Base-by-base conservation (phyloP, 345 rosid genomes). In the Diplotaxis tenuifolia region DNA sequence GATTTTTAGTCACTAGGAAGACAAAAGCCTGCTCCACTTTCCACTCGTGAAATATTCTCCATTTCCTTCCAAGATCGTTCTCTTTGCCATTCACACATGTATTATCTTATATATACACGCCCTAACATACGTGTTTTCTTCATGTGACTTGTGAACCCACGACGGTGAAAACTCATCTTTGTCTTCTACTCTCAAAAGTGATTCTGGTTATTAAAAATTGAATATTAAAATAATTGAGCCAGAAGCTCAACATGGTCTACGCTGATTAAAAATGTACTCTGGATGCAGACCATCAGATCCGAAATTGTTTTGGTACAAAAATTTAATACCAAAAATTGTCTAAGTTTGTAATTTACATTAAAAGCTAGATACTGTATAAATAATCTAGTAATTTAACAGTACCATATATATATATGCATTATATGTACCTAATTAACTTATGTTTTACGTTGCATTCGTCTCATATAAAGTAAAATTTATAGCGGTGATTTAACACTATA, bases 11-110 rank as follows among this genome's bases (percentile, higher is more conserved):
- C 75, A 71, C 72, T 32, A 77, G 54, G 55, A 71, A 71, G 72
- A 77, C 76, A 77, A 77, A 71, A 55, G 28, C 57, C 80, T 71
- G 72, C 76, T 36, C 64, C 62, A 71, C 68, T 71, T 77, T 65
- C 76, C 62, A 71, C 80, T 71, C 72, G 36, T 58, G 50, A 71
- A 40, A 2, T 56, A 67, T 65, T 49, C 54, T 6, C 75, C 62
- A 64, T 70, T 71, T 77, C 76, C 72, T 65, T 77, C 80, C 76
- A 65, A 57, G 49, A 65, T 71, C 76, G 52, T 58, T 56, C 63
- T 70, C 71, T 76, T 22, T 32, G 21, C 60, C 63, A 34, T 59
- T 70, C 16, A 58, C 28, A 52, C 42, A 70, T 69, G 65, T 62
- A 38, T 63, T 1, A 58, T 65, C 53, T 57, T 15, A 36, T 20